These are phyloP conservation scores for Trametopsis cervina DNA, from an alignment of 768 basidiomycete genomes.

Conservation along the genomic window DNA sequence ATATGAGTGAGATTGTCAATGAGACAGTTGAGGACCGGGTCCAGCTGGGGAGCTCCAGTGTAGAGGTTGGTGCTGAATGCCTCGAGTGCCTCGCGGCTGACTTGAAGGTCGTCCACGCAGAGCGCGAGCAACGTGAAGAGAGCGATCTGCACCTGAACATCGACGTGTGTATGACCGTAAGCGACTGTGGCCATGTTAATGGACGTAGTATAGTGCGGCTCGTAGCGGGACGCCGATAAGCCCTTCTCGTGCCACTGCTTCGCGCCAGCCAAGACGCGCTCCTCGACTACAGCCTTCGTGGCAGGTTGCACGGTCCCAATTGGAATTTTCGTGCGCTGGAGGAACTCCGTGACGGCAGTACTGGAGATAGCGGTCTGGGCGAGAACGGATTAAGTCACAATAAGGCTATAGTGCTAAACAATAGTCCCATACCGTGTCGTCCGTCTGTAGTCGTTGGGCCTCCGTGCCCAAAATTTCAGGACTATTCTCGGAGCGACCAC, in stretches of 20 bases:
- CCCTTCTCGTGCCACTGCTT: neutral
- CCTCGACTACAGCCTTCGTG: neutral
- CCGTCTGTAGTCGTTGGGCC: too few species aligned
- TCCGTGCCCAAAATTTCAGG: too few species aligned
- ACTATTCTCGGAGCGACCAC: too few species aligned
- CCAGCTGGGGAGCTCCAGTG: constrained; percentile 1
- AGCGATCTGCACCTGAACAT: constrained; percentile 3
- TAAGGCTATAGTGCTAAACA: too few species aligned
- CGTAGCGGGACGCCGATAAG: neutral
- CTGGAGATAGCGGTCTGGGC: neutral
- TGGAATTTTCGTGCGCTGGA: neutral
- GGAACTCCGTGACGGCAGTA: neutral
- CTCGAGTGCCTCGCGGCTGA: neutral
- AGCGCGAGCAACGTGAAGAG: neutral
- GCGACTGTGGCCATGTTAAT: neutral
- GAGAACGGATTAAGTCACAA: too few species aligned
- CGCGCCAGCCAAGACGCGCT: neutral
- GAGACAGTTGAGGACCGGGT: constrained; percentile 15
- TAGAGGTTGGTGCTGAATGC: neutral
- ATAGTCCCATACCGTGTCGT: too few species aligned
- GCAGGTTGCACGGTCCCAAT: neutral
- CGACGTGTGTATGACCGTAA: constrained; percentile 2
- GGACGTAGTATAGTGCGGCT: neutral
- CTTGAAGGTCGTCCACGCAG: constrained; percentile 1
- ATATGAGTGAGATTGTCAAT: constrained; percentile 25